phyloP scores from a whole-genome alignment of 1,284 basidiomycete genomes.

The Vanrija pseudolonga region DNA sequence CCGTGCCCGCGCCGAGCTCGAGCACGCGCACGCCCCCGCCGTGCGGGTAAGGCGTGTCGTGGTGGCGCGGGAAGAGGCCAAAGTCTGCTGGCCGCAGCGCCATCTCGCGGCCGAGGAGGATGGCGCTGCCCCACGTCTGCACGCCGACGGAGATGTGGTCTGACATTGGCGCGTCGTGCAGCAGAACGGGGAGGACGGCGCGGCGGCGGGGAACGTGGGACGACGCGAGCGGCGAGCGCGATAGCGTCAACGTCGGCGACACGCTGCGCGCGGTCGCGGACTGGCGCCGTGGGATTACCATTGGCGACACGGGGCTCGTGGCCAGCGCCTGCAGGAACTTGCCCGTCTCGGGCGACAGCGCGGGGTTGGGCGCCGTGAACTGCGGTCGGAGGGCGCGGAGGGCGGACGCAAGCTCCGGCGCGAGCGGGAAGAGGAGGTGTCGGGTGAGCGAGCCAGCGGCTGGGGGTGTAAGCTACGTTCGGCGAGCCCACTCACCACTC shows the following conservation, averaged over 20 bases:
- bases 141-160: conserved; percentile 76
- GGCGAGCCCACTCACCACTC: conserved; percentile 52
- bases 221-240: conserved; percentile 2
- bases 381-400: conserved; percentile 19
- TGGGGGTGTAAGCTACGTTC: conserved; percentile 12
- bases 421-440: conserved; percentile 43
- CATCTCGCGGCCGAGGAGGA: conserved; percentile 74
- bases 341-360: conserved; percentile 35
- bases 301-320: conserved; percentile 32
- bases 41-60: conserved; percentile 30
- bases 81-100: conserved; percentile 56
- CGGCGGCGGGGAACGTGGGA: conserved; percentile 13
- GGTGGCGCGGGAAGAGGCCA: conserved; percentile 25
- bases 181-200: conserved; percentile 49
- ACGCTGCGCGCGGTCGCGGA: not conserved
- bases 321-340: conserved; percentile 36
- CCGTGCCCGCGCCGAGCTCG: conserved; percentile 84
- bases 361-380: conserved; percentile 18
- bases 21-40: conserved; percentile 55
- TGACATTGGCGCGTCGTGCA: conserved; percentile 70
- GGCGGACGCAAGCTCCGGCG: conserved; percentile 27
- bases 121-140: conserved; percentile 87
- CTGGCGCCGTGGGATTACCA: not conserved
- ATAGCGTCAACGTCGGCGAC: not conserved
- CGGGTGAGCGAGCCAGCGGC: conserved; percentile 43